These are phyloP conservation scores for Argentina anserina DNA, from an alignment of 306 rosid genomes.

Conservation along the genomic window DNA sequence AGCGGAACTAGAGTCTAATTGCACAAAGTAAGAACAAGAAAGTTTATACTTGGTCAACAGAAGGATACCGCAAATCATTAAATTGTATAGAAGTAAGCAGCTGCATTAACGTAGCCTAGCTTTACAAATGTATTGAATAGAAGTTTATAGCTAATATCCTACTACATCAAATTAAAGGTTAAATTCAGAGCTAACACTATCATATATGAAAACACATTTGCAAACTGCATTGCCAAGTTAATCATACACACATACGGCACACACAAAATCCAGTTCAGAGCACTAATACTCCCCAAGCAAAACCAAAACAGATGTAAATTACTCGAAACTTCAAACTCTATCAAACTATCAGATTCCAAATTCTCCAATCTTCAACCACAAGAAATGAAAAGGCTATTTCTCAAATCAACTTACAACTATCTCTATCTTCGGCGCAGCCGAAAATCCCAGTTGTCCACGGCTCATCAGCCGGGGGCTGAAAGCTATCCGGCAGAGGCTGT, in stretches of 20 bases:
- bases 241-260: neutral
- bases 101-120: no score
- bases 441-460: constrained; percentile 97
- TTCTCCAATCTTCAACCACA: neutral
- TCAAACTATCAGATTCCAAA: neutral
- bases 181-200: neutral
- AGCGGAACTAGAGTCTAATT: neutral
- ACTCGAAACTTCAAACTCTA: neutral
- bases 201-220: neutral
- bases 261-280: neutral
- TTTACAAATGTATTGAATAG: no score
- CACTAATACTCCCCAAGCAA: neutral
- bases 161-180: neutral
- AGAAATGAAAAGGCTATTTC: constrained; percentile 8
- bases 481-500: constrained; percentile 90
- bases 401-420: constrained; percentile 70
- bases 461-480: constrained; percentile 85
- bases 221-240: neutral
- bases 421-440: constrained; percentile 80
- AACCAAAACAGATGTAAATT: neutral
- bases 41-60: neutral
- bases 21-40: neutral
- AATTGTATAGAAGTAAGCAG: neutral
- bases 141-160: neutral
- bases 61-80: neutral